phyloP scores from a whole-genome alignment of 345 rosid species.

The Murraya koenigii region DNA sequence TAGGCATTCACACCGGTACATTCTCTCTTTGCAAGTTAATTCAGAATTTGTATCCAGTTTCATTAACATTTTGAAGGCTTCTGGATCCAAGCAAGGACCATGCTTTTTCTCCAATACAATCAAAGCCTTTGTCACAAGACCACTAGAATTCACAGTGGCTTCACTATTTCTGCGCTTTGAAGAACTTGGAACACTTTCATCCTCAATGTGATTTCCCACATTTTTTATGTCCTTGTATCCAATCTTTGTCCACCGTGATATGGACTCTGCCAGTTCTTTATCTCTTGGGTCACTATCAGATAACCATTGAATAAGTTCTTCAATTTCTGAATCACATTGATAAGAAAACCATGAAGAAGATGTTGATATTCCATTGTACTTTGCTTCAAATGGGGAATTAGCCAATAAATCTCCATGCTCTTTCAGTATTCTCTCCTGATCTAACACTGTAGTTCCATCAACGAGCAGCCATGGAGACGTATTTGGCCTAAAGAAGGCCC shows the following conservation, averaged over 20 bases:
- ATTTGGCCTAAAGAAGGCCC: slow-evolving; percentile 32
- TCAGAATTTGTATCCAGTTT: slow-evolving; percentile 2
- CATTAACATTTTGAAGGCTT: neutral
- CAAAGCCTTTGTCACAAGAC: slow-evolving; percentile 24
- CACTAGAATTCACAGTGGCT: slow-evolving; percentile 1
- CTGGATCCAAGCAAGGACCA: slow-evolving; percentile 23
- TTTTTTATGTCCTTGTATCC: slow-evolving; percentile 7
- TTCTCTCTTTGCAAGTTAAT: slow-evolving; percentile 3
- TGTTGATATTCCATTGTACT: neutral
- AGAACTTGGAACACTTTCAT: neutral
- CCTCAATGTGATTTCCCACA: slow-evolving; percentile 1
- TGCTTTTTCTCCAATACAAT: slow-evolving; percentile 25
- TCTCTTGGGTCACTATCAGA: slow-evolving; percentile 18
- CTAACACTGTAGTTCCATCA: slow-evolving; percentile 19
- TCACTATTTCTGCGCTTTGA: neutral
- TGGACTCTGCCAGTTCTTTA: slow-evolving; percentile 26
- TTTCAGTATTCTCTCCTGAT: neutral
- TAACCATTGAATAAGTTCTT: slow-evolving; percentile 36
- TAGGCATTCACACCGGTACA: slow-evolving; percentile 32
- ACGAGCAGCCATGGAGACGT: slow-evolving; percentile 29
- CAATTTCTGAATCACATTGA: slow-evolving; percentile 31
- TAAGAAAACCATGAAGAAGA: slow-evolving; percentile 26
- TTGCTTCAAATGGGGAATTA: neutral
- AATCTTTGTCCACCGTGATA: slow-evolving; percentile 13
- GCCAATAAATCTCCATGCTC: neutral